phyloP scores from a whole-genome alignment of 1,284 basidiomycete species.

The Puccinia sorghi region DNA sequence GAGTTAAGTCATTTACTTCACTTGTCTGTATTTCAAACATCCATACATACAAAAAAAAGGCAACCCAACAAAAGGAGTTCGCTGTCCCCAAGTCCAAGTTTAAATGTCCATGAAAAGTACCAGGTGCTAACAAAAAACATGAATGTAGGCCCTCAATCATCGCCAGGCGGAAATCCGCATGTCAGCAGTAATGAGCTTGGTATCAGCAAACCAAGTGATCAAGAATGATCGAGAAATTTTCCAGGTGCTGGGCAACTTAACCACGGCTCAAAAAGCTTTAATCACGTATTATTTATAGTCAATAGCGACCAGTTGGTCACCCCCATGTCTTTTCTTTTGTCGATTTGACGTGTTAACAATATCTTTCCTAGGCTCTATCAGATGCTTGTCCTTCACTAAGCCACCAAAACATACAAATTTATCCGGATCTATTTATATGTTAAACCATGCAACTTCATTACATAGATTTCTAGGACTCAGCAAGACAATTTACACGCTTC shows the following conservation, averaged over 20 bases:
- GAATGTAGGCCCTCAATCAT: slow-evolving; percentile 51
- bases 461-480: too few relatives aligned
- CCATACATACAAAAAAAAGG: not conserved
- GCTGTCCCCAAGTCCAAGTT: not conserved
- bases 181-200: slow-evolving; percentile 50
- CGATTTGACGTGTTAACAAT: not conserved
- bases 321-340: not conserved
- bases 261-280: slow-evolving; percentile 52
- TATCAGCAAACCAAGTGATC: slow-evolving; percentile 51
- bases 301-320: not conserved
- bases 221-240: slow-evolving; percentile 52
- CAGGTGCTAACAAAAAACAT: not conserved
- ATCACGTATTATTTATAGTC: slow-evolving; percentile 52
- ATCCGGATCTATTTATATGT: not conserved
- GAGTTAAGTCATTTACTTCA: slow-evolving; percentile 47
- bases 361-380: not conserved
- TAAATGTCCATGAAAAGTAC: not conserved
- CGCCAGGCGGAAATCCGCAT: slow-evolving; percentile 50
- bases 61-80: not conserved
- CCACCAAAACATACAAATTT: not conserved
- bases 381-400: not conserved
- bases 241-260: slow-evolving; percentile 51
- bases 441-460: too few relatives aligned
- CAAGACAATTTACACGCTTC: too few relatives aligned
- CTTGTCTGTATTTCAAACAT: not conserved